These are phyloP conservation scores for Inga oerstediana DNA, from an alignment of 306 rosid genomes.

Conservation along the genomic window DNA sequence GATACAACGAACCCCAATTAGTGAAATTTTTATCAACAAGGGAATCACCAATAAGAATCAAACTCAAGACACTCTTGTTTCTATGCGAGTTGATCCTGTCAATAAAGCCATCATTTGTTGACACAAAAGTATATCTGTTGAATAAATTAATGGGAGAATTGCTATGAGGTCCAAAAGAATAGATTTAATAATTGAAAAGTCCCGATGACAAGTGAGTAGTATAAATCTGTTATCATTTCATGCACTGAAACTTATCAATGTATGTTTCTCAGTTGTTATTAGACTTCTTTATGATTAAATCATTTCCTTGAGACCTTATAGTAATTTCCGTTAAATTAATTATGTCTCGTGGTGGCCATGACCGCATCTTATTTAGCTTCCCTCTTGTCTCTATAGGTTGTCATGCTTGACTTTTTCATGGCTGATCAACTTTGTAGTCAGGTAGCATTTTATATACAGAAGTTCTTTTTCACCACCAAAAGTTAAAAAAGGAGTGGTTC, in stretches of 20 bases:
- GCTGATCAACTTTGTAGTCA: conserved; percentile 99
- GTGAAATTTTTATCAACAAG: background rate
- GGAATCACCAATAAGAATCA: background rate
- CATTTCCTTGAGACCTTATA: too few species aligned
- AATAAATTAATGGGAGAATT: too few species aligned
- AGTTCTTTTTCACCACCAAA: background rate
- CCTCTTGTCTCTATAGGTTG: conserved; percentile 58
- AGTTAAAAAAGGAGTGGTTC: background rate
- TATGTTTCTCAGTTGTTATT: too few species aligned
- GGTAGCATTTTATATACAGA: conserved; percentile 46
- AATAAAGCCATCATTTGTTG: background rate
- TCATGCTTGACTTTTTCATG: conserved; percentile 99
- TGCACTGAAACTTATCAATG: too few species aligned
- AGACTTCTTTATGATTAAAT: too few species aligned
- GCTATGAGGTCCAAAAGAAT: too few species aligned
- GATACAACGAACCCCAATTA: background rate
- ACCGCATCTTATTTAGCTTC: background rate
- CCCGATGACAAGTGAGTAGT: too few species aligned
- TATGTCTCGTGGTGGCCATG: background rate
- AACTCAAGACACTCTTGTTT: background rate
- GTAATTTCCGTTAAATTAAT: background rate
- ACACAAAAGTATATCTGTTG: background rate
- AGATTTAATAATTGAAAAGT: too few species aligned
- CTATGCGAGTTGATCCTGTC: background rate
- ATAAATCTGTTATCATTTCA: too few species aligned